Conservation (phyloP, 768 basidiomycete species). For the Lepiota subincarnata region DNA sequence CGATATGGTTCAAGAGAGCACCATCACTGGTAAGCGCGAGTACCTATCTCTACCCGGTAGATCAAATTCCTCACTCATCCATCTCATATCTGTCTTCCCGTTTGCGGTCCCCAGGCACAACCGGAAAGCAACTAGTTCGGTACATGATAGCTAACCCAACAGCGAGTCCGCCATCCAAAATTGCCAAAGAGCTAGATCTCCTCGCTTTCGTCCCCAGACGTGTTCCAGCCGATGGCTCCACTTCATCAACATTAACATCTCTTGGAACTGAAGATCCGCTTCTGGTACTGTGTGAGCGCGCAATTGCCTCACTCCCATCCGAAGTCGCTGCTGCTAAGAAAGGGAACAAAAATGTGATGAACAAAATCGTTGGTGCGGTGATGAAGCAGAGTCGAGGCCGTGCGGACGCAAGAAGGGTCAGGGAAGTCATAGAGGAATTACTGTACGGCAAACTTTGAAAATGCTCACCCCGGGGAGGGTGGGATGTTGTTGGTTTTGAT, state of each 20-base stretch:
- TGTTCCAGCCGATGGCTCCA: conserved; percentile 5
- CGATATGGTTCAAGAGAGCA: conserved; percentile 61
- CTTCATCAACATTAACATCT: conserved; percentile 12
- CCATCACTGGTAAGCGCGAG: conserved; percentile 59
- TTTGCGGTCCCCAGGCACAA: conserved; percentile 48
- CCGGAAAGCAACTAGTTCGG: conserved; percentile 74
- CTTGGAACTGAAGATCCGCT: conserved; percentile 34
- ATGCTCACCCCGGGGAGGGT: background rate
- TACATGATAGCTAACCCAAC: conserved; percentile 55
- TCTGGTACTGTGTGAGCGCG: conserved; percentile 52
- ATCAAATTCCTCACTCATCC: background rate
- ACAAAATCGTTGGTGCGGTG: conserved; percentile 79
- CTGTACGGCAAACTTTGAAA: background rate
- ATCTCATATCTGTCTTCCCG: background rate
- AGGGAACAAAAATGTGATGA: conserved; percentile 75
- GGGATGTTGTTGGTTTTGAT: too few relatives aligned
- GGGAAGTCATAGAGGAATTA: conserved; percentile 18
- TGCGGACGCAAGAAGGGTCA: conserved; percentile 66
- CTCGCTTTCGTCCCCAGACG: conserved; percentile 26
- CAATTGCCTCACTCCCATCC: conserved; percentile 59
- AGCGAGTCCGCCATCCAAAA: conserved; percentile 27
- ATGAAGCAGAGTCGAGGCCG: conserved; percentile 80
- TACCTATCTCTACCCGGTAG: background rate
- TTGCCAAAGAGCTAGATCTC: conserved; percentile 50
- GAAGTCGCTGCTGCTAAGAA: conserved; percentile 61